Evolutionary conservation across 2,329 filamentous ascomycete species (phyloP), one percentile per base, ranked within the genome.

Genomic region (Ambrosiella xylebori): DNA sequence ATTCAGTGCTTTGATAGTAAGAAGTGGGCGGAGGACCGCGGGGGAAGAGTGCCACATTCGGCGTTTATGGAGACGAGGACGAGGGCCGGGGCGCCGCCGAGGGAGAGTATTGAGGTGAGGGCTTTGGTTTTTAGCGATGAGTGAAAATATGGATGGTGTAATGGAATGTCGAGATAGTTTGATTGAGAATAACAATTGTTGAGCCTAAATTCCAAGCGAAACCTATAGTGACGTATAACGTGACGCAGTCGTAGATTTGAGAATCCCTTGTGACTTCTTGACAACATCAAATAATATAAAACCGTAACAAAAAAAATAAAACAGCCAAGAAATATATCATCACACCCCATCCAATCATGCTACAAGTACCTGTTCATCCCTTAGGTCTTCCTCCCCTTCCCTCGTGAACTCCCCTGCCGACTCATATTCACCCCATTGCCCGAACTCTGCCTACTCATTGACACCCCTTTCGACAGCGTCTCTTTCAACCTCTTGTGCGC

Each of bases 101-200:
- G 89, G 63, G 86, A 95, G 74, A 95, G 88, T 67, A 95, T 96
- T 67, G 90, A 96, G 70, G 86, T 95, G 13, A 77, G 90, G 64
- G 82, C 86, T 40, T 73, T 95, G 68, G 85, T 95, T 0, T 95
- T 95, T 75, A 86, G 44, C 19, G 85, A 47, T 13, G n/a, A 47
- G 44, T 47, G 19, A 17, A 47, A 2, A 47, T 47, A 17, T 47
- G 19, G 6, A 15, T 17, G 7, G n/a, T n/a, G 44, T 15, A 17
- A 5, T 47, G n/a, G 44, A 47, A n/a, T n/a, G 44, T 15, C 11
- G 44, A 47, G n/a, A 47, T 15, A 8, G n/a, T 15, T 13, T 13
- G n/a, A 13, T 41, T 12, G 11, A 12, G 11, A 12, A 41, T 41
- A 7, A 12, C 8, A 8, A 41, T 41, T 41, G 39, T 41, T 41